Evolutionary conservation across 768 basidiomycete species (phyloP), one percentile per base, ranked within the genome.

Genomic region (Lactarius sanguifluus): DNA sequence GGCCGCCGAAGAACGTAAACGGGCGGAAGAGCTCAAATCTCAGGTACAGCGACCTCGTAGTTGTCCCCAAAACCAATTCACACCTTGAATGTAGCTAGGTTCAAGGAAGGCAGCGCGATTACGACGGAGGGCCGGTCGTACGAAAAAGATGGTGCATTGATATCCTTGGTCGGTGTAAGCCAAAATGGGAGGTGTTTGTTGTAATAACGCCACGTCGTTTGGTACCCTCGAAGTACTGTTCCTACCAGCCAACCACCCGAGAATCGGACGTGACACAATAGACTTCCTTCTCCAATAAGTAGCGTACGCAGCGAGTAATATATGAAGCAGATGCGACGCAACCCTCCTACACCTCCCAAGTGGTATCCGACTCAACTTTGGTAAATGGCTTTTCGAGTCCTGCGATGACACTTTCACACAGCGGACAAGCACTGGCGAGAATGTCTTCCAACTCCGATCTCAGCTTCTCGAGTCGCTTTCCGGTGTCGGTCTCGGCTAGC

Each of bases 341-440:
- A 64, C 45, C 47, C 12, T 40, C 41, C 66, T 77, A 94, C 69
- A 94, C 74, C 64, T 84, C 80, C 92, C 92, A 94, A 62, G 88
- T 91, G 62, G 81, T 80, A 76, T 93, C 91, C 50, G 83, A 80
- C 77, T 95, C 93, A 36, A 87, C 94, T 70, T 83, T 81, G 58
- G 91, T 85, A 72, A 98, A 98, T 15, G 93, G 88, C 75, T 86
- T 89, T 75, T 98, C 96, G 71, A 98, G 76, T 6, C 90, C 89
- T 5, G 82, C 86, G 55, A 97, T 83, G 20, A 95, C 90, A 68
- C 89, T 89, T 74, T 98, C 97, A 76, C 97, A 99, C 64, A 98
- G 77, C 36, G 96, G 95, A 79, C 97, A 98, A 66, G 83, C 92
- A 70, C 90, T 88, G 20, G 95, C 90, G 47, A 99, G 79, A 67